Percentiles rank a stretch among this genome's conserved stretches.
Evolutionary conservation across 129 eudicot species (phyloP).

Genomic region (Gnaphalium uliginosum): DNA sequence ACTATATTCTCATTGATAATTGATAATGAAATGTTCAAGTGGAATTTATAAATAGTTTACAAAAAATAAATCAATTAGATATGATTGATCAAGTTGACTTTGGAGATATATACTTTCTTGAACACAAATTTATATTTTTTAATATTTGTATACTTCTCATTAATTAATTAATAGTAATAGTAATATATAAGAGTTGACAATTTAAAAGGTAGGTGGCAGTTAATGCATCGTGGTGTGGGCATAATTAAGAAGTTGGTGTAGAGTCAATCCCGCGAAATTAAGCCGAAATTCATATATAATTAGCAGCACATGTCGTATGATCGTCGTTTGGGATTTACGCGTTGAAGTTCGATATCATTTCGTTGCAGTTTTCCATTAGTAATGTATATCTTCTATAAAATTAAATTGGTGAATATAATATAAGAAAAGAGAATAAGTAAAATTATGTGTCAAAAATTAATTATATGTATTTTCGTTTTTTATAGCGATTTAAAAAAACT

Average conservation of each 20-base stretch:
- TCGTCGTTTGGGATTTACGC: background rate
- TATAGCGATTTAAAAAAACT: too few relatives aligned
- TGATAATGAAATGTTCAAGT: too few relatives aligned
- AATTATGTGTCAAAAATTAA: too few relatives aligned
- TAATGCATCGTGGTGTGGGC: background rate
- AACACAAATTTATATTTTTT: background rate
- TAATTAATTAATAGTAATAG: background rate
- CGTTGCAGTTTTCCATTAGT: background rate
- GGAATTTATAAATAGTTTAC: background rate
- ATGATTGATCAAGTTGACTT: background rate
- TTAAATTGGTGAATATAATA: too few relatives aligned
- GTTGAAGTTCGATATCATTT: background rate
- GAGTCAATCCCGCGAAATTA: background rate
- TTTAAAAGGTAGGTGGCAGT: background rate
- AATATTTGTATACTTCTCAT: background rate
- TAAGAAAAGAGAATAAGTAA: too few relatives aligned
- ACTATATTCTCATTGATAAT: too few relatives aligned
- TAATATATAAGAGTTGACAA: slow-evolving; percentile 27
- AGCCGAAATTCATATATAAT: background rate
- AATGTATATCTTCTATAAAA: too few relatives aligned
- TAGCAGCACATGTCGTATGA: background rate
- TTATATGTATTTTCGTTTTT: too few relatives aligned
- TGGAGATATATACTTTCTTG: background rate
- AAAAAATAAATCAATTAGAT: background rate
- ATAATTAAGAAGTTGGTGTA: background rate